Percentiles rank a stretch among this genome's conserved stretches.
phyloP scores from a whole-genome alignment of 306 rosid genomes.

The Pyrus communis region DNA sequence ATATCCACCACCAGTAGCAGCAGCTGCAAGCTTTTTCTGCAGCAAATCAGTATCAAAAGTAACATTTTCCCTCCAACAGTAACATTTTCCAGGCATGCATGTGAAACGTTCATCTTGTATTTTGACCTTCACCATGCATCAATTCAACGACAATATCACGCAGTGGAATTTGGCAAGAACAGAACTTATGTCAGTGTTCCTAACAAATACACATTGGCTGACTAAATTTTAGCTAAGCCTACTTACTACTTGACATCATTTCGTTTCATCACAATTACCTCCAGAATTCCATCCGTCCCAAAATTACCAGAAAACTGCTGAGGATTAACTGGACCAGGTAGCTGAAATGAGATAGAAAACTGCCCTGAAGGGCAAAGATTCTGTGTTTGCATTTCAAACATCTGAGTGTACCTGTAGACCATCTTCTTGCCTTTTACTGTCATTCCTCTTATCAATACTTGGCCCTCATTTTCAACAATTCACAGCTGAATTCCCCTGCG shows the following conservation, averaged over 20 bases:
- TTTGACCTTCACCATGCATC: background rate
- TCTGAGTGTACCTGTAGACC: conserved; percentile 26
- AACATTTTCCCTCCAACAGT: too few species aligned
- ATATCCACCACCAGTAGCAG: too few species aligned
- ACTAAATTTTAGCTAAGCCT: background rate
- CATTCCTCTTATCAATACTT: too few species aligned
- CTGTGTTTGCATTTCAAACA: conserved; percentile 35
- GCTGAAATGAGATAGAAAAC: conserved; percentile 34
- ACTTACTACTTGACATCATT: background rate
- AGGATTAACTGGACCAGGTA: conserved; percentile 35
- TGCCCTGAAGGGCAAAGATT: conserved; percentile 36
- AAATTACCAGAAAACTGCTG: conserved; percentile 29
- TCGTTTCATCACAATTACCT: conserved; percentile 31
- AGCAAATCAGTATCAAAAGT: too few species aligned
- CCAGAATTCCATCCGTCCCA: conserved; percentile 33
- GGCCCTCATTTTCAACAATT: too few species aligned
- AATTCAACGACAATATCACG: background rate
- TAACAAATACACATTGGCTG: background rate
- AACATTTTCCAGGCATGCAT: background rate
- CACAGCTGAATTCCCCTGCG: conserved; percentile 36
- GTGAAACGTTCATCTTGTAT: background rate
- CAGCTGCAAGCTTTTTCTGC: too few species aligned
- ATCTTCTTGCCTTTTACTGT: too few species aligned
- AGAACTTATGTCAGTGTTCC: background rate
- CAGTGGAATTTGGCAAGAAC: background rate